Percentiles rank a stretch among this genome's conserved stretches.
phyloP scores from a whole-genome alignment of 2,329 filamentous ascomycete species.

The Nemania abortiva region DNA sequence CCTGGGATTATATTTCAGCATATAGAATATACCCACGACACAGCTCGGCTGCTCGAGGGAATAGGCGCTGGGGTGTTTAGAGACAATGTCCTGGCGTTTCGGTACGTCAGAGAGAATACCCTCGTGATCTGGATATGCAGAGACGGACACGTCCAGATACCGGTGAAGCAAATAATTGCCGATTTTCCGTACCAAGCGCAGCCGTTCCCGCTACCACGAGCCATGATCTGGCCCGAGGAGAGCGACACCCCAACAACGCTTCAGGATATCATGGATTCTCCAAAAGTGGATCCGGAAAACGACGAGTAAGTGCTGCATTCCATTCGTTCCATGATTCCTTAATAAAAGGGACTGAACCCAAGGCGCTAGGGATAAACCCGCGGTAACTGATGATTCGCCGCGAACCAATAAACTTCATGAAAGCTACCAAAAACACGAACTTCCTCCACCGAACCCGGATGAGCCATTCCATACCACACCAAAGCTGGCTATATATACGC shows the following conservation, averaged over 20 bases:
- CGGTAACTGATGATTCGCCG: neutral
- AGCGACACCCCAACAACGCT: neutral
- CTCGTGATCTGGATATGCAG: slow-evolving; percentile 9
- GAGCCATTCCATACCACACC: neutral
- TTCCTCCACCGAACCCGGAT: neutral
- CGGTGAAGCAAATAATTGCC: slow-evolving; percentile 12
- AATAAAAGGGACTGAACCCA: neutral
- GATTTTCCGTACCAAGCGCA: slow-evolving; percentile 1
- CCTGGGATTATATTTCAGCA: slow-evolving; percentile 2
- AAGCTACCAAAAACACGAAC: neutral
- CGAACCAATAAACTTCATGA: slow-evolving; percentile 1
- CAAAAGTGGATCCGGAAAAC: neutral
- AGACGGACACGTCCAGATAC: neutral
- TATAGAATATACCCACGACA: neutral
- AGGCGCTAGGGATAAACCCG: neutral
- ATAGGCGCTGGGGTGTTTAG: neutral
- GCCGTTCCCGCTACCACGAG: neutral
- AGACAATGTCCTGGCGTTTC: slow-evolving; percentile 4
- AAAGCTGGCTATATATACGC: neutral
- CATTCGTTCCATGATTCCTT: neutral
- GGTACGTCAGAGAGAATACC: neutral
- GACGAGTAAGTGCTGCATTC: neutral
- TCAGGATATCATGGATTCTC: neutral
- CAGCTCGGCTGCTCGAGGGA: neutral
- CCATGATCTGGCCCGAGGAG: slow-evolving; percentile 15